Evolutionary conservation across 805 yeast species (phyloP), one percentile per base, ranked within the genome.

Genomic region (Hanseniaspora lindneri): DNA sequence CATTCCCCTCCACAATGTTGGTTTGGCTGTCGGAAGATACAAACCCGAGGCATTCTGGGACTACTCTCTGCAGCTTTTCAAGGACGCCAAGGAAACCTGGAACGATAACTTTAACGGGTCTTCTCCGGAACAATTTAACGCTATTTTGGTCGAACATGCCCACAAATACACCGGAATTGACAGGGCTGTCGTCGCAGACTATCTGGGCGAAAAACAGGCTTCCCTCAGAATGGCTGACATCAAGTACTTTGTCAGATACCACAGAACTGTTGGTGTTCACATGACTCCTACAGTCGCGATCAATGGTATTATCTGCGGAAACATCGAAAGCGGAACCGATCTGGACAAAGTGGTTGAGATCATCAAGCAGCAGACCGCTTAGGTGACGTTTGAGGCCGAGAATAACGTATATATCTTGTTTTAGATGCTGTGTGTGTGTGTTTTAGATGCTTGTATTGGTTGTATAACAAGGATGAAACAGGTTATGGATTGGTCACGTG

Each of bases 251-350:
- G 73, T 87, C 17, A 72, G 78, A 60, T 76, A 76, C 59, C 78
- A 77, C 47, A 73, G 95, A 60, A 84, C 83, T 51, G 74, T 79
- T 36, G 86, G 89, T 39, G 75, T 82, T 33, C 95, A 86, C 59
- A 79, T 82, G n/a, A 83, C 92, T 3, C 95, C 95, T 19, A 79
- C 92, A 4, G 82, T 83, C 13, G 62, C 73, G 19, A 66, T 85
- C 34, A 74, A 84, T 60, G 95, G 95, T 1, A 74, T 81, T 43
- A 69, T 70, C 20, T 74, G 72, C 53, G 67, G 68, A 30, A 56
- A 68, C 6, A 71, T 85, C 56, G 82, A 80, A 56, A 77, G 86
- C 37, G 76, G 86, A 8, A 74, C 78, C 44, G 66, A 74, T 4
- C 56, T 68, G 4, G 77, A 68, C 2, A 71, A 70, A 11, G 51